These are phyloP conservation scores for Pyrenophora teres DNA, from an alignment of 2,329 filamentous ascomycete species.

Conservation along the genomic window DNA sequence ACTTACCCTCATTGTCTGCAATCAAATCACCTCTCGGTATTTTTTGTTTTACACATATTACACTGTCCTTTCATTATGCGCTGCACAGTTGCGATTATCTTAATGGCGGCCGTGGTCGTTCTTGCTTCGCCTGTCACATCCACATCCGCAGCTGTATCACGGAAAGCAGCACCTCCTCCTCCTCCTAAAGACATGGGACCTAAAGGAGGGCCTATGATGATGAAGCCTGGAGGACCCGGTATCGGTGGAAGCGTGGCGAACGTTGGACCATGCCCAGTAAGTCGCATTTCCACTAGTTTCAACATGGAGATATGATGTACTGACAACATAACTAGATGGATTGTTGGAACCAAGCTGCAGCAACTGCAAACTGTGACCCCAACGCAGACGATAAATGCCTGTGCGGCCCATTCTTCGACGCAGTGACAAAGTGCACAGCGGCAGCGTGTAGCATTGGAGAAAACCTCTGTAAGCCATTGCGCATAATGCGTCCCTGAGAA, in stretches of 20 bases:
- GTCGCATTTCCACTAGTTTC: not conserved
- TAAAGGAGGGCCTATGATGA: no score
- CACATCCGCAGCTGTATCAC: no score
- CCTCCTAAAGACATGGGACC: no score
- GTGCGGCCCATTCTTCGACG: constrained; percentile 42
- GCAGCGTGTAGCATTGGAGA: constrained; percentile 36
- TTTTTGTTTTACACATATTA: no score
- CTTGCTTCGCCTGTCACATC: not conserved
- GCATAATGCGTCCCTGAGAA: not conserved
- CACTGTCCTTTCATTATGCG: no score
- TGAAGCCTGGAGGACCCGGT: constrained; percentile 4
- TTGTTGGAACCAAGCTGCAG: constrained; percentile 43
- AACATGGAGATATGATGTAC: not conserved
- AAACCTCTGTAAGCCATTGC: constrained; percentile 36
- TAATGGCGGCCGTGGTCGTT: not conserved
- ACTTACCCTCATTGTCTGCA: no score
- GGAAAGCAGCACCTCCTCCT: no score
- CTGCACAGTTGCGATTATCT: no score
- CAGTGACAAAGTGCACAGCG: constrained; percentile 36
- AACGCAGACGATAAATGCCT: constrained; percentile 38
- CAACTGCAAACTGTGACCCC: constrained; percentile 35
- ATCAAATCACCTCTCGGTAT: no score
- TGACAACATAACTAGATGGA: constrained; percentile 26
- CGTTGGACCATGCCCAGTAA: constrained; percentile 36
- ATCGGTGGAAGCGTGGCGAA: constrained; percentile 18